Conservation (phyloP, 192 early-diverging fungal genomes). For the Coemansia javaensis region DNA sequence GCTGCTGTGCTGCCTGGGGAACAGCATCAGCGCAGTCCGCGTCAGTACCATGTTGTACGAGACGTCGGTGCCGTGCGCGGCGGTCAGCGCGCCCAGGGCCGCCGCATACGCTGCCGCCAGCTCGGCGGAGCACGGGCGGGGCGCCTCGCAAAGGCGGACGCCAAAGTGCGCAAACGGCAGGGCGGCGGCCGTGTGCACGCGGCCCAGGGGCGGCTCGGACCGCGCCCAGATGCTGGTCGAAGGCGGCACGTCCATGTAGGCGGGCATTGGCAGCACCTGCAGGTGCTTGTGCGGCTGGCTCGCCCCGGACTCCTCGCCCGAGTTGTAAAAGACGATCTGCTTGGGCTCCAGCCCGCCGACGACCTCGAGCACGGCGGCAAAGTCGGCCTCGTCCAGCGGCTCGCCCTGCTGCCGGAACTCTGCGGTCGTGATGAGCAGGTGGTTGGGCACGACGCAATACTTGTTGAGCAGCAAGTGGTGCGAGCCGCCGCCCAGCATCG, state of each 20-base stretch:
- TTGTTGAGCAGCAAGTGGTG: constrained; percentile 63
- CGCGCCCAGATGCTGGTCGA: constrained; percentile 17
- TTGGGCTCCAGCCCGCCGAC: constrained; percentile 10
- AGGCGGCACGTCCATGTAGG: constrained; percentile 17
- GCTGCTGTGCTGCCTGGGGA: constrained; percentile 47
- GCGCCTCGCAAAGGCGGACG: constrained; percentile 6
- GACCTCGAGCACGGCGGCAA: constrained; percentile 24
- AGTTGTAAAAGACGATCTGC: constrained; percentile 50
- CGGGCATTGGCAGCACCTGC: constrained; percentile 57
- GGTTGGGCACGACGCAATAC: constrained; percentile 57
- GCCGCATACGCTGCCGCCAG: constrained; percentile 12
- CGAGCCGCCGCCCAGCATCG: constrained; percentile 12
- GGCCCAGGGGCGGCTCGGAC: constrained; percentile 5
- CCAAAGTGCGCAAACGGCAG: constrained; percentile 45
- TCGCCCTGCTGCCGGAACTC: constrained; percentile 51
- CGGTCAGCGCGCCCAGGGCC: constrained; percentile 12
- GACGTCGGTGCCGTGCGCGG: constrained; percentile 2
- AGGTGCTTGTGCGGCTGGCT: constrained; percentile 63
- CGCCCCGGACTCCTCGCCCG: constrained; percentile 46
- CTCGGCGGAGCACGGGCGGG: not conserved
- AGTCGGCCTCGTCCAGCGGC: constrained; percentile 26
- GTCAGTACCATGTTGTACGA: constrained; percentile 64
- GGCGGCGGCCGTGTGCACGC: constrained; percentile 6
- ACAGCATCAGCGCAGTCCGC: constrained; percentile 48
- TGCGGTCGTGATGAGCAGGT: constrained; percentile 55